Conservation (phyloP, 306 rosid species). For the Pyrus communis region DNA sequence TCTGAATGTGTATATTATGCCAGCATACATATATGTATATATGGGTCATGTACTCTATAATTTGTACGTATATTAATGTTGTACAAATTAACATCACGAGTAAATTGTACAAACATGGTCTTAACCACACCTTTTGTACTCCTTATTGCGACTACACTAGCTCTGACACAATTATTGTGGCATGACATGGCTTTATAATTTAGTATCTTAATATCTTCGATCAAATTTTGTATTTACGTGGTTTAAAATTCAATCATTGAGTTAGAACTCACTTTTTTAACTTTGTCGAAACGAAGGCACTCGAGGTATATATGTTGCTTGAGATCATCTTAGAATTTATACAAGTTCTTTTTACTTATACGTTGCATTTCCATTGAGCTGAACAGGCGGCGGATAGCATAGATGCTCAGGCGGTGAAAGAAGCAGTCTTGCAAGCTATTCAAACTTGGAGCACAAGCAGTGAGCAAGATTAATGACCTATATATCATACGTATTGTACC, state of each 20-base stretch:
- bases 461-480: conserved; percentile 10
- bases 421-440: conserved; percentile 68
- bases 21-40: not conserved
- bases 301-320: not conserved
- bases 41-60: not conserved
- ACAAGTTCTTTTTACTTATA: not conserved
- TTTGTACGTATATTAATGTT: not conserved
- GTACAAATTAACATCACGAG: not conserved
- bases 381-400: conserved; percentile 43
- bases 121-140: conserved; percentile 6
- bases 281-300: not conserved
- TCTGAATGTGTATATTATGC: not conserved
- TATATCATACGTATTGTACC: not conserved
- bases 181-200: not conserved
- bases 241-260: not conserved
- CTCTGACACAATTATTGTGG: conserved; percentile 5
- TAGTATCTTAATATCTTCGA: not conserved
- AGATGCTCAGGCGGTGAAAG: conserved; percentile 77
- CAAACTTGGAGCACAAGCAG: conserved; percentile 34
- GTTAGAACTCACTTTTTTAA: not conserved
- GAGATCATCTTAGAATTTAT: not conserved
- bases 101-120: conserved; percentile 9
- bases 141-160: not conserved
- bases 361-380: conserved; percentile 24
- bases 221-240: not conserved